Percentiles rank a stretch among this genome's conserved stretches.
Conservation (phyloP, 257 asterid genomes). For the Solanum raphanifolium region DNA sequence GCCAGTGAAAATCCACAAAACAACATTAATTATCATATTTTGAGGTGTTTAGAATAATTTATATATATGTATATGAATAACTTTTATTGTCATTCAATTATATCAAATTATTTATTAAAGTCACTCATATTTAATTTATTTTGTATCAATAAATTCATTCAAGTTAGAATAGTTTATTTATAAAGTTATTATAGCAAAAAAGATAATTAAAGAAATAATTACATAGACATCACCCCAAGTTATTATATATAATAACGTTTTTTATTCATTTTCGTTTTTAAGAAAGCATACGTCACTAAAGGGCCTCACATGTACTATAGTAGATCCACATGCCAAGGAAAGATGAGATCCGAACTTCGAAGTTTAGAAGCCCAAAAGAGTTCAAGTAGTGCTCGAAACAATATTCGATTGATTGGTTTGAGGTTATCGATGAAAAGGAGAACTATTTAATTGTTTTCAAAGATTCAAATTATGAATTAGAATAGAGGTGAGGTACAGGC, state of each 20-base stretch:
- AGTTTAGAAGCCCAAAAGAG: neutral
- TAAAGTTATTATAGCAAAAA: neutral
- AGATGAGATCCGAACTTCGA: neutral
- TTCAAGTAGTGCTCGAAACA: neutral
- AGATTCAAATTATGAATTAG: constrained; percentile 18
- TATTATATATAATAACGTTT: neutral
- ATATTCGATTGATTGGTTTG: neutral
- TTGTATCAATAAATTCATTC: no score
- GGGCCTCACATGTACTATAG: neutral
- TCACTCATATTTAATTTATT: no score
- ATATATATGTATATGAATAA: no score
- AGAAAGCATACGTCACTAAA: neutral
- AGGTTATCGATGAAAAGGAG: neutral
- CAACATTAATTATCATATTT: no score
- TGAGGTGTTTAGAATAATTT: no score
- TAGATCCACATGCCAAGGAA: neutral
- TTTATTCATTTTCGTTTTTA: neutral
- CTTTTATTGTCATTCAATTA: no score
- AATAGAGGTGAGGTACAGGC: constrained; percentile 31
- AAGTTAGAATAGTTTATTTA: no score
- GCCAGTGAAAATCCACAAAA: no score
- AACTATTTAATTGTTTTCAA: neutral
- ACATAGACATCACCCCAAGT: neutral
- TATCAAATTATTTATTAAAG: no score
- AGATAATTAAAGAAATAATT: neutral